These are phyloP conservation scores for Actinidia polygama DNA, from an alignment of 179 eudicot genomes.

Conservation along the genomic window DNA sequence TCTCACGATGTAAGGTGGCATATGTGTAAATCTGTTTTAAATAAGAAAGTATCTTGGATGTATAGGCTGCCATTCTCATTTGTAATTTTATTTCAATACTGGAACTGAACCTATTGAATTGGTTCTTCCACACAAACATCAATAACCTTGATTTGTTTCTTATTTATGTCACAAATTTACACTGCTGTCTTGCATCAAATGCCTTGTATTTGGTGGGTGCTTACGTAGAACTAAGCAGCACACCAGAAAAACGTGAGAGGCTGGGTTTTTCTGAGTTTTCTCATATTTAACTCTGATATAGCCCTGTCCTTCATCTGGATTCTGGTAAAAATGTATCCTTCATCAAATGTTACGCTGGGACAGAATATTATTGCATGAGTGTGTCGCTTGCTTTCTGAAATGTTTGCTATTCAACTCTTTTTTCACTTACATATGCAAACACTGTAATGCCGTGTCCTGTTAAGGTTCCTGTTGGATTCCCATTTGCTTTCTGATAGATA, in stretches of 20 bases:
- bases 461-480: not conserved
- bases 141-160: not conserved
- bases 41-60: slow-evolving; percentile 16
- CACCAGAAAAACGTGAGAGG: not conserved
- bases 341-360: not conserved
- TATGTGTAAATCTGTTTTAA: slow-evolving; percentile 51
- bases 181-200: not conserved
- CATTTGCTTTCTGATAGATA: not conserved
- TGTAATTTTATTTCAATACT: not conserved
- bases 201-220: not conserved
- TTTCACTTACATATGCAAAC: not conserved
- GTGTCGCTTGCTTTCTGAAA: not conserved
- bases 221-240: not conserved
- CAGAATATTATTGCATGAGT: not conserved
- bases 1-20: slow-evolving; percentile 98
- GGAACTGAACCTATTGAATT: slow-evolving; percentile 9
- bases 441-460: not conserved
- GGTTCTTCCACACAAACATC: not conserved
- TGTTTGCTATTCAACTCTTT: not conserved
- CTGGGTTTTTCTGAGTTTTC: not conserved
- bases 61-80: slow-evolving; percentile 13
- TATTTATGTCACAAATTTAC: not conserved
- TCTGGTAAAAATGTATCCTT: not conserved
- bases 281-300: not conserved
- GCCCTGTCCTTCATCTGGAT: not conserved